A percentile compares a stretch with the other conserved stretches of the same genome.
phyloP scores from a whole-genome alignment of 1,284 basidiomycete genomes.

The Boletus sp. region DNA sequence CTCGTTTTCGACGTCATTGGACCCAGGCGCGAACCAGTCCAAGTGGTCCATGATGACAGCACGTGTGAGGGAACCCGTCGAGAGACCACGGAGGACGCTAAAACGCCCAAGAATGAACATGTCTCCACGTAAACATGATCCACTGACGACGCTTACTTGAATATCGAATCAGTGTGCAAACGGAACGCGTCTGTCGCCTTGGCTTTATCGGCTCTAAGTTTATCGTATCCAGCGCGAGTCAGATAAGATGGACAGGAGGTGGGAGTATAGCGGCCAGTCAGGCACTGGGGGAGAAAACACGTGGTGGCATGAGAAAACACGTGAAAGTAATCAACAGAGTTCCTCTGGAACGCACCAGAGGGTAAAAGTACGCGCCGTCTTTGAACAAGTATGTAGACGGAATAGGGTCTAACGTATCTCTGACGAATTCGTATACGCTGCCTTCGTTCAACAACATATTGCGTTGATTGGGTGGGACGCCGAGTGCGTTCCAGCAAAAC shows the following conservation, averaged over 20 bases:
- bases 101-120: not conserved
- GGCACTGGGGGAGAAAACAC: constrained; percentile 37
- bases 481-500: constrained; percentile 84
- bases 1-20: constrained; percentile 61
- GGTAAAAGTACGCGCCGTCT: constrained; percentile 69
- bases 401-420: constrained; percentile 67
- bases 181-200: constrained; percentile 63
- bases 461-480: constrained; percentile 77
- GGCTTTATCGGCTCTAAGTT: constrained; percentile 51
- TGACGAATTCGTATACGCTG: constrained; percentile 55
- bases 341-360: constrained; percentile 42
- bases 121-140: not conserved
- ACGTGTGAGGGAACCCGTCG: constrained; percentile 54
- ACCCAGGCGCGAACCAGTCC: constrained; percentile 70
- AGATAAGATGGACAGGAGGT: constrained; percentile 76
- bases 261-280: constrained; percentile 65
- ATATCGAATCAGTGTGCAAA: constrained; percentile 76
- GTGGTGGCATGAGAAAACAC: not conserved
- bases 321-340: not conserved
- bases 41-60: constrained; percentile 81
- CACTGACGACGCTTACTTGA: constrained; percentile 51
- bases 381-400: constrained; percentile 50
- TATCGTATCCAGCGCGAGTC: constrained; percentile 63
- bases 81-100: constrained; percentile 61
- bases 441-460: constrained; percentile 69